phyloP scores from a whole-genome alignment of 495 filamentous ascomycete species.

The Penicillium crystallinum region DNA sequence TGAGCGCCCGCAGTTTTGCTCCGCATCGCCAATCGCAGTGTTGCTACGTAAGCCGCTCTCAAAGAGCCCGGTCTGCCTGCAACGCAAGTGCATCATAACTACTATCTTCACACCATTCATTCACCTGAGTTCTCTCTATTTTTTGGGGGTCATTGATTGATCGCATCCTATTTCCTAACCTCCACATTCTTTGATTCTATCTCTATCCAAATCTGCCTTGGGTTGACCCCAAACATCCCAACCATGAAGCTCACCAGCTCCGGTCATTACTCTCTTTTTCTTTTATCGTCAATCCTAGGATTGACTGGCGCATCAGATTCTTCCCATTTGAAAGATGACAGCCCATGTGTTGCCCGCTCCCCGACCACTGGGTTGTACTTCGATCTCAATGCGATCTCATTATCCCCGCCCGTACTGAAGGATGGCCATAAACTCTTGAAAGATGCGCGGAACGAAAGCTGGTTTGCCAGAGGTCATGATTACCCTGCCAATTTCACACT shows the following conservation, averaged over 20 bases:
- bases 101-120: constrained; percentile 1
- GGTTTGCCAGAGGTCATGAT: constrained; percentile 78
- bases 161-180: not conserved
- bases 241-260: constrained; percentile 21
- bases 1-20: constrained; percentile 12
- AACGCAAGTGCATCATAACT: not conserved
- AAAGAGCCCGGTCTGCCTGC: not conserved
- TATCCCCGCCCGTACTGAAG: constrained; percentile 45
- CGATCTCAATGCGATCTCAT: constrained; percentile 74
- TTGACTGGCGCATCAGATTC: constrained; percentile 22
- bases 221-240: not conserved
- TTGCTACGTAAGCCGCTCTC: constrained; percentile 19
- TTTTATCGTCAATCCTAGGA: constrained; percentile 15
- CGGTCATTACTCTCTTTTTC: constrained; percentile 17
- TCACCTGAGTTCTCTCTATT: not conserved
- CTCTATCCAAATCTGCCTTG: not conserved
- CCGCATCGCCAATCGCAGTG: constrained; percentile 11
- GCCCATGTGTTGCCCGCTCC: constrained; percentile 75
- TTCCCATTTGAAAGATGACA: constrained; percentile 23
- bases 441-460: constrained; percentile 64
- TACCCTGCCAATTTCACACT: constrained; percentile 88
- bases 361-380: constrained; percentile 74
- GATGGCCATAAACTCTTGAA: constrained; percentile 55
- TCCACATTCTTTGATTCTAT: constrained; percentile 6
- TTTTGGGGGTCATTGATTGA: not conserved